Conservation (phyloP, 257 asterid species). For the Capsicum pubescens region DNA sequence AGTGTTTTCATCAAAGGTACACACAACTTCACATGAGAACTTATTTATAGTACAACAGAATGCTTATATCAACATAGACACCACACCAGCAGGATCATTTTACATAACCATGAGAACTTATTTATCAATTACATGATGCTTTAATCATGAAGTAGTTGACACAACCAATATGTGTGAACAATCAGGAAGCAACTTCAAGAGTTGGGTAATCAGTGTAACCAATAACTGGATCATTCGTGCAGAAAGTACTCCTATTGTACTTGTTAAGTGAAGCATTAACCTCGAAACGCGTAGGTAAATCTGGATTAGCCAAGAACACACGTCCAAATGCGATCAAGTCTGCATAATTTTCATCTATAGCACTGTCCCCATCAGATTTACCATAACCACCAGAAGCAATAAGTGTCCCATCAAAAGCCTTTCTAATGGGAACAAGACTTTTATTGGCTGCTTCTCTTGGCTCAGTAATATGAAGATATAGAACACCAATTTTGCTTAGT, state of each 20-base stretch:
- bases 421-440: constrained; percentile 33
- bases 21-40: neutral
- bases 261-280: constrained; percentile 57
- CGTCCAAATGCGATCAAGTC: constrained; percentile 76
- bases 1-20: neutral
- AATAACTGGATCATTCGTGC: constrained; percentile 61
- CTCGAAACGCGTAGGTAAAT: constrained; percentile 56
- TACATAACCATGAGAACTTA: neutral
- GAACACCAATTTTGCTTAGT: constrained; percentile 40
- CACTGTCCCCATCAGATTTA: constrained; percentile 53
- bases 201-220: constrained; percentile 83
- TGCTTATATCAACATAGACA: neutral
- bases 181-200: constrained; percentile 37
- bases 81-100: neutral
- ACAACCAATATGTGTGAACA: neutral
- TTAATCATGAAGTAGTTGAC: neutral
- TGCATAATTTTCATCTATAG: constrained; percentile 43
- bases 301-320: constrained; percentile 74
- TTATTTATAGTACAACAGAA: neutral
- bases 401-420: constrained; percentile 61
- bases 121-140: neutral
- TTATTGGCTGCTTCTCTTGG: constrained; percentile 40
- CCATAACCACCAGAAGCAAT: constrained; percentile 66
- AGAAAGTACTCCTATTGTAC: constrained; percentile 66
- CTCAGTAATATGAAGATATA: constrained; percentile 54